Percentiles rank a stretch among this genome's conserved stretches.
phyloP scores from a whole-genome alignment of 441 rosid species.

The Arabidopsis lyrata region DNA sequence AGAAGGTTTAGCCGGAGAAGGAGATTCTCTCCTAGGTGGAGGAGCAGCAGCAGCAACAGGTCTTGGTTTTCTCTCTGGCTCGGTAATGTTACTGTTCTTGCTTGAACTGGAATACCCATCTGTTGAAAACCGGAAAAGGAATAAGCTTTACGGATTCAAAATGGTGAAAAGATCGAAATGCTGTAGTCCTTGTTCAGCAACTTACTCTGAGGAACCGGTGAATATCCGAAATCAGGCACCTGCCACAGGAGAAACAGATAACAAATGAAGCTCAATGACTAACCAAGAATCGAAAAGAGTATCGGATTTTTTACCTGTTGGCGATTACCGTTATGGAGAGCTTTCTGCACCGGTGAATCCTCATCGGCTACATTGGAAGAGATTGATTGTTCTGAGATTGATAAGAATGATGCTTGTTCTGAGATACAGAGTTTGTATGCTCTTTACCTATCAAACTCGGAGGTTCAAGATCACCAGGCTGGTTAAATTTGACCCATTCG shows the following conservation, averaged over 20 bases:
- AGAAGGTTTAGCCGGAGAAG: constrained; percentile 54
- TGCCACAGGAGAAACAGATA: constrained; percentile 7
- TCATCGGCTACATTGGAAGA: constrained; percentile 66
- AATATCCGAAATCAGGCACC: constrained; percentile 48
- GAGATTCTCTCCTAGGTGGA: constrained; percentile 63
- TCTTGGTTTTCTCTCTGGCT: constrained; percentile 71
- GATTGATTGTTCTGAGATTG: constrained; percentile 34
- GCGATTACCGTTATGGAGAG: constrained; percentile 66
- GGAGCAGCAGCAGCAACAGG: constrained; percentile 41
- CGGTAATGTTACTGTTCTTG: constrained; percentile 66
- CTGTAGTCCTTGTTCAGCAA: not conserved
- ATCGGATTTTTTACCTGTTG: constrained; percentile 67
- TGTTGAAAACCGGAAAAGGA: constrained; percentile 34
- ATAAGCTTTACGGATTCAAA: constrained; percentile 30
- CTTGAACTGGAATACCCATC: constrained; percentile 91
- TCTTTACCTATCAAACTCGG: constrained; percentile 74
- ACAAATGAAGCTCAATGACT: constrained; percentile 4
- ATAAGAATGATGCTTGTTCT: constrained; percentile 30
- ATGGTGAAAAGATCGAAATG: constrained; percentile 39
- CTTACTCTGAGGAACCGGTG: constrained; percentile 48
- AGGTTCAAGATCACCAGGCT: constrained; percentile 75
- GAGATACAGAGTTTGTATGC: constrained; percentile 1
- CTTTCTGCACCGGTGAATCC: constrained; percentile 84
- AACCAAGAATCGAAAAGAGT: not conserved
- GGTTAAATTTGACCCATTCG: constrained; percentile 92